Conservation (phyloP, 2,329 filamentous ascomycete species). For the Blumeria graminis region DNA sequence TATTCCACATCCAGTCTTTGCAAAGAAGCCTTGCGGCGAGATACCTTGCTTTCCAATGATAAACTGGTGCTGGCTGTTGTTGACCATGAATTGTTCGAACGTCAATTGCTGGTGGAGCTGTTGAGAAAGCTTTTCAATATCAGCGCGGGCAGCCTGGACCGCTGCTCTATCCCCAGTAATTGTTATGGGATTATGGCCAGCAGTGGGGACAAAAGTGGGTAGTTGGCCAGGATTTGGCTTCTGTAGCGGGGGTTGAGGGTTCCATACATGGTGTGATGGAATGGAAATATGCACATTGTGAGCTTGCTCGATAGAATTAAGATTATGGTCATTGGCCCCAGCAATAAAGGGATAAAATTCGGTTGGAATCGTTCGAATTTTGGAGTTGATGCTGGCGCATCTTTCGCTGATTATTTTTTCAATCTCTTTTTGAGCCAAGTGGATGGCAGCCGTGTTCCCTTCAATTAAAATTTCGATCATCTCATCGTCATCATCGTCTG, state of each 20-base stretch:
- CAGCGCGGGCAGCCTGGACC: conserved; percentile 54
- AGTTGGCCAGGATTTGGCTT: conserved; percentile 35
- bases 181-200: conserved; percentile 53
- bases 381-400: conserved; percentile 56
- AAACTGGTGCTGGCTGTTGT: conserved; percentile 78
- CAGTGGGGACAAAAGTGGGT: conserved; percentile 45
- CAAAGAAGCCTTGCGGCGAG: conserved; percentile 64
- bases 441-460: conserved; percentile 71
- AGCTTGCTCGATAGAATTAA: conserved; percentile 43
- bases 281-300: conserved; percentile 63
- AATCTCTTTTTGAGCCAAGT: conserved; percentile 63
- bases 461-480: conserved; percentile 73
- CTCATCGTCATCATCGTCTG: conserved; percentile 56
- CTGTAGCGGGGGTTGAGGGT: conserved; percentile 38
- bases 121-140: conserved; percentile 56
- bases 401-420: conserved; percentile 72
- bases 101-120: conserved; percentile 54
- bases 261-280: conserved; percentile 58
- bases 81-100: conserved; percentile 57
- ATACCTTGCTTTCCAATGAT: conserved; percentile 69
- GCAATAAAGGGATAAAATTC: conserved; percentile 94
- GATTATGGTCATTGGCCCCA: conserved; percentile 44
- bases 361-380: conserved; percentile 60
- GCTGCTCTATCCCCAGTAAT: conserved; percentile 67
- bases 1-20: conserved; percentile 74